Evolutionary conservation across 2,329 filamentous ascomycete genomes (phyloP), one percentile per base, ranked within the genome.

Genomic region (Aureobasidium zeae): DNA sequence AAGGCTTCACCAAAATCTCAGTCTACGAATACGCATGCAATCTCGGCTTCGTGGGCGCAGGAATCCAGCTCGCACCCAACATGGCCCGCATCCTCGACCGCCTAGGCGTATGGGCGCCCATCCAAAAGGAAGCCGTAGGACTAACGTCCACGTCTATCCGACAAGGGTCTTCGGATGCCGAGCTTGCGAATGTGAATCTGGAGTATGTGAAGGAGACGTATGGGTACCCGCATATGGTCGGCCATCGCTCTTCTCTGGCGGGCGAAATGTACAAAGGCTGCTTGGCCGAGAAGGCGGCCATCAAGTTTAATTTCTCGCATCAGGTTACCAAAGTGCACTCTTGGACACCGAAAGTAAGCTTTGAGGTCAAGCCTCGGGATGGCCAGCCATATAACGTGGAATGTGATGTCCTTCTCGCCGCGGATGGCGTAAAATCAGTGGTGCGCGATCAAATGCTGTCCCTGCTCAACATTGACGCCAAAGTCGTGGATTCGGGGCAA

Each of bases 61-160:
- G 86, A 4, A 89, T 91, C 51, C 86, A 93, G 59, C 70, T 89
- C 46, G 83, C 85, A 0, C 85, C 85, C 0, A 93, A 91, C 52
- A 83, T 89, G 73, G 79, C 80, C 3, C 74, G 83, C 2, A 82
- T 91, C 7, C 70, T 91, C 10, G 79, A 86, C 56, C 68, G 72
- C 11, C 65, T 88, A 28, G 84, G 80, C 8, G 81, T 82, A 47
- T 89, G 84, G 83, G 64, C 72, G 13, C 69, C 72, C 12, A 85
- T 91, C 49, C 76, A 76, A 50, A 72, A 68, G 26, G 82, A 87
- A 58, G 81, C 82, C 2, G 83, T 84, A 0, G 73, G 80, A 47
- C 72, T 87, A 47, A 72, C 71, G 47, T 77, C 79, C 46, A 86
- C 82, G 1, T 86, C 79, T 55, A 86, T 89, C 43, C 69, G 82